A percentile compares a stretch with the other conserved stretches of the same genome.
Conservation (phyloP, 2,329 filamentous ascomycete species). For the Fusarium musae region DNA sequence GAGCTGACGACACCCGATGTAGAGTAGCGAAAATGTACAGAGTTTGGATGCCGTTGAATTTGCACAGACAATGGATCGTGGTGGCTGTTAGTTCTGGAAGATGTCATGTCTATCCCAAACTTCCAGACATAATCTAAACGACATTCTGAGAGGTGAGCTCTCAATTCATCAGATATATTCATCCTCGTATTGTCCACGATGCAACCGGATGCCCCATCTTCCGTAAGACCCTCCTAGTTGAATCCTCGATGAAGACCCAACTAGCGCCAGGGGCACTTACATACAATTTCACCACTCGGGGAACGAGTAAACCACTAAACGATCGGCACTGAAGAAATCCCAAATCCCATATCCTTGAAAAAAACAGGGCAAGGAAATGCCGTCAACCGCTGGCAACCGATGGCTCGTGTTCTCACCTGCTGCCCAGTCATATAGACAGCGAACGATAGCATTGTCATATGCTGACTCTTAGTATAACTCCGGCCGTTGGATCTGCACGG, state of each 20-base stretch:
- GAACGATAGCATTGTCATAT: not conserved
- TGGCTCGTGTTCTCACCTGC: slow-evolving; percentile 5
- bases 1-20: not conserved
- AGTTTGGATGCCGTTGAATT: not conserved
- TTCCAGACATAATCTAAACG: not conserved
- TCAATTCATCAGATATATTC: rapidly evolving
- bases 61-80: not conserved
- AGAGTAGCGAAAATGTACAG: not conserved
- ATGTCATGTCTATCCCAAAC: rapidly evolving
- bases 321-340: not conserved
- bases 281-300: not conserved
- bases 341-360: slow-evolving; percentile 2
- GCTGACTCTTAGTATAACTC: not conserved
- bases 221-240: not conserved
- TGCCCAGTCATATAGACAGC: not conserved
- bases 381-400: not conserved
- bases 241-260: not conserved
- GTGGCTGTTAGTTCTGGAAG: not conserved
- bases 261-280: slow-evolving; percentile 2
- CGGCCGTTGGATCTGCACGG: not conserved
- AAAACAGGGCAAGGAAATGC: not conserved
- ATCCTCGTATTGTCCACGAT: not conserved
- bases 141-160: no score
- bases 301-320: not conserved
- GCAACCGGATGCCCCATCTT: not conserved